Evolutionary conservation across 306 rosid species (phyloP), one percentile per base, ranked within the genome.

Genomic region (Cucurbita maxima): DNA sequence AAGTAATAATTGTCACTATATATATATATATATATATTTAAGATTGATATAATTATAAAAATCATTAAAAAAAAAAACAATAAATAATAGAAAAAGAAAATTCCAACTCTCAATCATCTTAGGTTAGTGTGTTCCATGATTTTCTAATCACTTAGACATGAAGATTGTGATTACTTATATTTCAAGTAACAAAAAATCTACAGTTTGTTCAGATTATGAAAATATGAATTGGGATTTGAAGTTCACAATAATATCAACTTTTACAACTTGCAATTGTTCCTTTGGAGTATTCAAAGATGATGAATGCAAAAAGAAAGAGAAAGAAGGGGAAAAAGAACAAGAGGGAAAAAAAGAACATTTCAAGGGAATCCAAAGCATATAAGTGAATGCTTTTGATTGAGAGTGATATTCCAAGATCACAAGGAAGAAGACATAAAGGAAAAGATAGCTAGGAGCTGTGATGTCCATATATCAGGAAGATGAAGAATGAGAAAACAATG

Each of bases 401-500:
- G 15, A 44, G 12, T 68, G 57, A 69, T 14, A 22, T 43, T 43
- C 34, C 52, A 66, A 43, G 9, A 66, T 66, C 36, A 22, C 18
- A 7, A 68, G 11, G 57, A 68, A 44, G 56, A 68, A 68, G n/a
- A 68, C 14, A 45, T 9, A 22, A 56, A 47, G 73, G 41, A 45
- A 68, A 67, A 20, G 40, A 7, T 47, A 10, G 5, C 37, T 41
- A 18, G 43, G 47, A 71, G 19, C 62, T 53, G 37, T 36, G 62
- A 3, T 52, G 34, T 71, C 18, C 62, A 71, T 16, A 34, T 47
- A 37, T 71, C 62, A 53, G 1, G 66, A 53, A 3, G 76, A 55
- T 6, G 56, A 72, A 59, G 91, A 78, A 7, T 58, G 78, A 70
- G 83, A 55, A 71, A 83, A 83, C 84, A 88, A 81, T 22, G 96